Evolutionary conservation across 768 basidiomycete genomes (phyloP).

Genomic region (Pleurotus sapidus): DNA sequence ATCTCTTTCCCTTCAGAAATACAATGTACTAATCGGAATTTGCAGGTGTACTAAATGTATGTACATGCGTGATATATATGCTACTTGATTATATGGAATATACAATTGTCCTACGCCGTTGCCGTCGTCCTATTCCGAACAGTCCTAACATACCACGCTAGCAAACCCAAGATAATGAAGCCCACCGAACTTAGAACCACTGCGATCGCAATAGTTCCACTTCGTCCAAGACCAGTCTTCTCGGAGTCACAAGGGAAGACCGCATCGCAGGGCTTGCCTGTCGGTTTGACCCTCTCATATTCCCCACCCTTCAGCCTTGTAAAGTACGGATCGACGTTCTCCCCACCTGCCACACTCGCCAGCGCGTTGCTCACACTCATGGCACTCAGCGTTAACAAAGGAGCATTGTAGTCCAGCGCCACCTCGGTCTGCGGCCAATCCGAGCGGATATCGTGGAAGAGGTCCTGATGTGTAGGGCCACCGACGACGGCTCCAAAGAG

Average conservation of each 20-base stretch:
- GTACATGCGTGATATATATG: slow-evolving; percentile 1
- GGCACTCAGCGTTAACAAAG: slow-evolving; percentile 82
- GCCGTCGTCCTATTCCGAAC: slow-evolving; percentile 1
- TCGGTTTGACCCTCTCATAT: slow-evolving; percentile 58
- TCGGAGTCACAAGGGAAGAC: slow-evolving; percentile 56
- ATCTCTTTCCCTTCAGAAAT: background rate
- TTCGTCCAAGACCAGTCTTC: slow-evolving; percentile 50
- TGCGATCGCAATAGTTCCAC: slow-evolving; percentile 69
- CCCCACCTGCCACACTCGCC: slow-evolving; percentile 15
- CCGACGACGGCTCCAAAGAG: slow-evolving; percentile 89
- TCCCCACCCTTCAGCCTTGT: slow-evolving; percentile 66
- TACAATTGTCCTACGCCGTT: background rate
- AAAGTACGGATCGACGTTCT: slow-evolving; percentile 72
- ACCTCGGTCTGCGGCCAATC: slow-evolving; percentile 92
- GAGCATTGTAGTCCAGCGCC: slow-evolving; percentile 89
- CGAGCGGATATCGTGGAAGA: slow-evolving; percentile 80
- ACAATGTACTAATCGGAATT: background rate
- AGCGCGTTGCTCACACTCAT: slow-evolving; percentile 59
- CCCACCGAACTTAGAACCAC: slow-evolving; percentile 64
- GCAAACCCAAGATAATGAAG: slow-evolving; percentile 47
- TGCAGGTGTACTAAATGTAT: slow-evolving; percentile 11
- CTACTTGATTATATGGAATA: slow-evolving; percentile 23
- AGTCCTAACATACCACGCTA: slow-evolving; percentile 33
- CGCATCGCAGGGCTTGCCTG: slow-evolving; percentile 76
- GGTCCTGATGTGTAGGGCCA: slow-evolving; percentile 75